These are phyloP conservation scores for Solanum chilense DNA, from an alignment of 257 asterid genomes.

Conservation along the genomic window DNA sequence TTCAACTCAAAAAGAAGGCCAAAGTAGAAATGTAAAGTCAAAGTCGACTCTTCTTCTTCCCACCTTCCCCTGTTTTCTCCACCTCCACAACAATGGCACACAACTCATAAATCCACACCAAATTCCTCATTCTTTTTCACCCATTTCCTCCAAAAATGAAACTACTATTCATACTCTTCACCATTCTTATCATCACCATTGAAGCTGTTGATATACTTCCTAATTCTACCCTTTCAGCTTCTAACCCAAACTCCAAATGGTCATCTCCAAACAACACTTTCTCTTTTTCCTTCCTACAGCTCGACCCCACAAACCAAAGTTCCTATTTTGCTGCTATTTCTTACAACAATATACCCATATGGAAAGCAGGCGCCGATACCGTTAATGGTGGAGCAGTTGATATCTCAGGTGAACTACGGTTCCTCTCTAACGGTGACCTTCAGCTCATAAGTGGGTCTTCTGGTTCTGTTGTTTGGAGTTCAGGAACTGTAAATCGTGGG, in stretches of 20 bases:
- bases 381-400: constrained; percentile 20
- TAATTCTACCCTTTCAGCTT: constrained; percentile 43
- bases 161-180: background rate
- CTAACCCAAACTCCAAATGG: constrained; percentile 44
- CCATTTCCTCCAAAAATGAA: background rate
- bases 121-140: background rate
- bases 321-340: constrained; percentile 41
- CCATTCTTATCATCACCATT: background rate
- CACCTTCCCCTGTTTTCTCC: background rate
- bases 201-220: constrained; percentile 32
- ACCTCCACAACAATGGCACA: background rate
- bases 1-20: background rate
- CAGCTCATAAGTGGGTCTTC: constrained; percentile 27
- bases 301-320: constrained; percentile 10
- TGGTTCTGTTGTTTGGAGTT: constrained; percentile 43
- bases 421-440: constrained; percentile 51
- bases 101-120: background rate
- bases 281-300: constrained; percentile 40
- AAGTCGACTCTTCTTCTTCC: background rate
- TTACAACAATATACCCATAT: constrained; percentile 36
- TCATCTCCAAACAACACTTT: constrained; percentile 39
- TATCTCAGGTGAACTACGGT: constrained; percentile 39
- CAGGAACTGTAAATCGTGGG: constrained; percentile 41
- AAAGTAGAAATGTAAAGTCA: background rate
- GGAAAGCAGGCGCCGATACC: constrained; percentile 58